A percentile compares a stretch with the other conserved stretches of the same genome.
These are phyloP conservation scores for Bombardia bombarda DNA, from an alignment of 495 filamentous ascomycete species.

Conservation along the genomic window DNA sequence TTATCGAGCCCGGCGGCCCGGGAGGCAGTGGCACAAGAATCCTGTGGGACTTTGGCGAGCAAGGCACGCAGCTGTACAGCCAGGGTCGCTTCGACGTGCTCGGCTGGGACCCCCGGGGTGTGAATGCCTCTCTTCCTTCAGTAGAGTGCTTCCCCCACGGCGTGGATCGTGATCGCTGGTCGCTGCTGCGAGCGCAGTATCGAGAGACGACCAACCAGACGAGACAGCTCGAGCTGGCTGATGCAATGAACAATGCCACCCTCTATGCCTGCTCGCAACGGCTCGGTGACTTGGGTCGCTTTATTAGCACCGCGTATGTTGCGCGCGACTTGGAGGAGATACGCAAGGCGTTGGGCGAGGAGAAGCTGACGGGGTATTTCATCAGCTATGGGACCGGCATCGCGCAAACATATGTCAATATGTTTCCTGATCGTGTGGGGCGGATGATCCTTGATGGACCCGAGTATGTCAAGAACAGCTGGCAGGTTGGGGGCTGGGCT, in stretches of 20 bases:
- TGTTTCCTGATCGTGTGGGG: conserved; percentile 40
- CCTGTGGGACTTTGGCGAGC: conserved; percentile 26
- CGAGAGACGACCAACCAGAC: conserved; percentile 22
- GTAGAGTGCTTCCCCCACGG: conserved; percentile 42
- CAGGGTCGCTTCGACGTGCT: conserved; percentile 40
- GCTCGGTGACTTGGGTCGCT: conserved; percentile 35
- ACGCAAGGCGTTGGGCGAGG: conserved; percentile 37
- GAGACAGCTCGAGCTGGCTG: conserved; percentile 31
- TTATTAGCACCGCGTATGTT: conserved; percentile 35
- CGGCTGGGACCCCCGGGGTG: conserved; percentile 49
- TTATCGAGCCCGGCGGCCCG: conserved; percentile 40
- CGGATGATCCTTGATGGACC: conserved; percentile 42
- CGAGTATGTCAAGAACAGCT: conserved; percentile 42
- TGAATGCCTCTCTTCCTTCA: conserved; percentile 42
- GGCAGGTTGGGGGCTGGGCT: conserved; percentile 29
- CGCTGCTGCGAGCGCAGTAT: conserved; percentile 28
- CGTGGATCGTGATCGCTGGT: conserved; percentile 34
- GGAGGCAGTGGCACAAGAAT: conserved; percentile 37
- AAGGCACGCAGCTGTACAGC: conserved; percentile 28
- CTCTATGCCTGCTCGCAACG: conserved; percentile 36
- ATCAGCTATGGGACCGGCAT: conserved; percentile 64
- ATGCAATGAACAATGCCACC: conserved; percentile 34
- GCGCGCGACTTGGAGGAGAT: conserved; percentile 44
- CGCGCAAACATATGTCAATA: conserved; percentile 47
- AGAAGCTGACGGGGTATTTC: conserved; percentile 52